Evolutionary conservation across 192 early-diverging fungal species (phyloP).

Genomic region (Backusella sp.): DNA sequence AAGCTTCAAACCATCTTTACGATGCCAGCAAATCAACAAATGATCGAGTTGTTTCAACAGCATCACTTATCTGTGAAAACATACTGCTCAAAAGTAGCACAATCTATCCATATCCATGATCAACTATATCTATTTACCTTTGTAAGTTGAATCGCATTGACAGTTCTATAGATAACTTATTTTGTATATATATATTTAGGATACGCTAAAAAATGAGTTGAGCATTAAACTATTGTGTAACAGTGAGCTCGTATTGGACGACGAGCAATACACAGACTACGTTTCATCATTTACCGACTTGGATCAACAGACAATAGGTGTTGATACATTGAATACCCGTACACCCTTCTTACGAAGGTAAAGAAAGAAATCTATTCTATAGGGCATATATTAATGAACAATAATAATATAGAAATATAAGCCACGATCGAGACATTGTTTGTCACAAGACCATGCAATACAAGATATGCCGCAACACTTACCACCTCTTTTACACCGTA

Average conservation of each 20-base stretch:
- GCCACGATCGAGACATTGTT: slow-evolving; percentile 46
- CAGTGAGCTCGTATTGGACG: slow-evolving; percentile 16
- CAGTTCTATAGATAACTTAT: no score
- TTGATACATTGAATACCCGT: slow-evolving; percentile 5
- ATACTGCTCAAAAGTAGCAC: slow-evolving; percentile 26
- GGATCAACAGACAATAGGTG: slow-evolving; percentile 22
- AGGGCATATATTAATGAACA: no score
- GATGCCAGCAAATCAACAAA: slow-evolving; percentile 59
- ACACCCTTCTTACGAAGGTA: slow-evolving; percentile 44
- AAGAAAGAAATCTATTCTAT: neutral
- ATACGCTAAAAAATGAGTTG: slow-evolving; percentile 7
- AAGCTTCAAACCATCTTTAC: slow-evolving; percentile 45
- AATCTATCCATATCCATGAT: slow-evolving; percentile 23
- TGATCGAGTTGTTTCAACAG: slow-evolving; percentile 47
- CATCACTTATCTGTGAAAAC: neutral
- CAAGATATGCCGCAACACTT: slow-evolving; percentile 96
- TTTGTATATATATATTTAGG: neutral
- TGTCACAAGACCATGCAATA: slow-evolving; percentile 82
- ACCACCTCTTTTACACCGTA: slow-evolving; percentile 77
- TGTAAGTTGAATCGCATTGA: slow-evolving; percentile 17
- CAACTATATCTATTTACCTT: slow-evolving; percentile 30
- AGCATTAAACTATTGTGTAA: slow-evolving; percentile 26
- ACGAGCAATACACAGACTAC: slow-evolving; percentile 21
- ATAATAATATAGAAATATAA: neutral
- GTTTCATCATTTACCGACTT: slow-evolving; percentile 32